Evolutionary conservation across 495 filamentous ascomycete species (phyloP), one percentile per base, ranked within the genome.

Genomic region (Aspergillus indologenus): DNA sequence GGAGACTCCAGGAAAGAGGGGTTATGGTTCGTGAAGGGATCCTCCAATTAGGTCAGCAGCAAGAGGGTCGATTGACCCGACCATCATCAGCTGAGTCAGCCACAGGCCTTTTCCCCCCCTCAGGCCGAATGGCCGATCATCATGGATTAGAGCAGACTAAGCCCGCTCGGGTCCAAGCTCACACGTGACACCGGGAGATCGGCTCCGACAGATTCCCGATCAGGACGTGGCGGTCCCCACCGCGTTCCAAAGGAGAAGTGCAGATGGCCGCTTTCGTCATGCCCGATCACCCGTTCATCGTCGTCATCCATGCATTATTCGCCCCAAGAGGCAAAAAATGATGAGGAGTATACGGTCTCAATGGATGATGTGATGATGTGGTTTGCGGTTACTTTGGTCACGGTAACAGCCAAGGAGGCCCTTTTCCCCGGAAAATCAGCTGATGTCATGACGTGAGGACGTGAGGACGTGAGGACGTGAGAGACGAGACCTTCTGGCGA

Each of bases 161-260:
- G 4, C 34, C 12, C 7, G 34, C 2, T 40, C 34, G 34, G 12
- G 34, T 40, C 6, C 34, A 9, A 19, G 24, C 17, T 7, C 6
- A 1, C 56, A 59, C 56, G 48, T 59, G 56, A 59, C 47, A 14
- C 43, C 55, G 56, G 56, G 56, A 59, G 56, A 59, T 59, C 56
- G 34, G 48, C 48, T 23, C 9, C 15, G 14, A 9, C 1, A 31
- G 44, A 19, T 48, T 45, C 54, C 21, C 3, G 54, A 5, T n/a
- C 14, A 3, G 21, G 22, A 42, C 15, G 49, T 4, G 44, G n/a
- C 12, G 6, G 19, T 29, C 1, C 18, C 48, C 29, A 51, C 47
- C 23, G 3, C 4, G 1, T 7, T 7, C 47, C 11, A 50, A n/a
- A 24, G 15, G 15, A 29, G 48, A n/a, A 31, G 17, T 24, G 21